Evolutionary conservation across 2,329 filamentous ascomycete genomes (phyloP), one percentile per base, ranked within the genome.

Genomic region (Fonsecaea pugnacius): DNA sequence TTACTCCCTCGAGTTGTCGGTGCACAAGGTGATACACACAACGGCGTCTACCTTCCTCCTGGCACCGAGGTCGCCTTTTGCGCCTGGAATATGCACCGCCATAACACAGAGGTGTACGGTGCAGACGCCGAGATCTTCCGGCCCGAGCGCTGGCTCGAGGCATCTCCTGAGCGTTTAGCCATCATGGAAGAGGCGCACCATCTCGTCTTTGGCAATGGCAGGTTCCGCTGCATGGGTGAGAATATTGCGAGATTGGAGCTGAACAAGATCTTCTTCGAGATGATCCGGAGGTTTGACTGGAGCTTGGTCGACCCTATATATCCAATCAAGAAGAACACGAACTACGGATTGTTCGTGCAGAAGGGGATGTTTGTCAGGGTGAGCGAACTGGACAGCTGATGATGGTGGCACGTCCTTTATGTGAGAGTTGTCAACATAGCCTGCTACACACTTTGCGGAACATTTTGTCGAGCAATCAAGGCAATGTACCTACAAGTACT

Each of bases 1-100:
- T 59, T 68, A n/a, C 59, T 73, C 33, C 70, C 72, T 9, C 67
- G 72, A 4, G 54, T 69, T 14, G 68, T 69, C 12, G 70, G 72
- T 16, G 21, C 58, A 18, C 32, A 55, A 33, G 66, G 66, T 14
- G 62, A 40, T 59, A 67, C 14, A 30, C 65, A 36, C 59, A 69
- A 16, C 58, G 70, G n/a, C 57, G 53, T 62, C 21, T 68, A 60
- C 54, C 54, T 68, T 10, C 58, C 58, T 9, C 61, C 40, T 1
- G 64, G 66, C 14, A 64, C 64, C 0, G 57, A 64, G 12, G 58
- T 68, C 16, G 61, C 56, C 24, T 52, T 62, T 33, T 67, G 63
- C 51, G 57, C 65, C 8, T 56, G 51, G 59, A 50, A 53, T 21
- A 38, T 62, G 59, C 38, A 56, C 32, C 51, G 52, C 27, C 46